These are phyloP conservation scores for Salvia rosmarinus DNA, from an alignment of 257 asterid species.

Conservation along the genomic window DNA sequence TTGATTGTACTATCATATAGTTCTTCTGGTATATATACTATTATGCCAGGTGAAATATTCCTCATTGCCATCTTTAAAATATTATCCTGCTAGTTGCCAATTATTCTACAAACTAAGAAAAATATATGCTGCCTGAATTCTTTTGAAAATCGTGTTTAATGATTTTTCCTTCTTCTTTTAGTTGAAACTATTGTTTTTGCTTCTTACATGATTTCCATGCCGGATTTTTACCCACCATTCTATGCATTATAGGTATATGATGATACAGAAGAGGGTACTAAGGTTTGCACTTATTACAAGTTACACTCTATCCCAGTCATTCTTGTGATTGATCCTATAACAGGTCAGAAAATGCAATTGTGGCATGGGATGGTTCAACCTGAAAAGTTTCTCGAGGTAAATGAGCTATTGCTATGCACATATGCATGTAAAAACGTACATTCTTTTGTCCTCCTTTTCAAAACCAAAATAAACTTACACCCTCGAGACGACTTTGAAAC, in stretches of 20 bases:
- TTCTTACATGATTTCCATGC: conserved; percentile 30
- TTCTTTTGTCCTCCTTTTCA: not conserved
- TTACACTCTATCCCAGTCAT: conserved; percentile 49
- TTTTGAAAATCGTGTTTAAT: not conserved
- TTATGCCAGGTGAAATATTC: not conserved
- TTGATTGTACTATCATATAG: too few relatives aligned
- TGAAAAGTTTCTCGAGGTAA: conserved; percentile 83
- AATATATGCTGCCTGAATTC: conserved; percentile 22
- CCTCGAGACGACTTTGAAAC: conserved; percentile 23
- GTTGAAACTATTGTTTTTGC: conserved; percentile 10
- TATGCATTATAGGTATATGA: conserved; percentile 19
- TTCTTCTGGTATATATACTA: too few relatives aligned
- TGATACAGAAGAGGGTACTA: conserved; percentile 62
- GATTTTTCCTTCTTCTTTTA: not conserved
- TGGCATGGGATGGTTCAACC: conserved; percentile 97
- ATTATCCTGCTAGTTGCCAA: not conserved
- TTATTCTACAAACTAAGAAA: not conserved
- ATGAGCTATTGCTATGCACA: conserved; percentile 11
- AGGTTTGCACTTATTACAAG: conserved; percentile 82
- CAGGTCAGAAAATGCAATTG: conserved; percentile 58
- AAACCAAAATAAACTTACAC: conserved; percentile 4
- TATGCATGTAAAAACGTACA: not conserved
- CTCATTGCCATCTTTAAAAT: not conserved
- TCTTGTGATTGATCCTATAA: conserved; percentile 71
- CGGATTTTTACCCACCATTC: conserved; percentile 20